A percentile compares a stretch with the other conserved stretches of the same genome.
Evolutionary conservation across 2,329 filamentous ascomycete genomes (phyloP).

Genomic region (Hypoxylon sp.): DNA sequence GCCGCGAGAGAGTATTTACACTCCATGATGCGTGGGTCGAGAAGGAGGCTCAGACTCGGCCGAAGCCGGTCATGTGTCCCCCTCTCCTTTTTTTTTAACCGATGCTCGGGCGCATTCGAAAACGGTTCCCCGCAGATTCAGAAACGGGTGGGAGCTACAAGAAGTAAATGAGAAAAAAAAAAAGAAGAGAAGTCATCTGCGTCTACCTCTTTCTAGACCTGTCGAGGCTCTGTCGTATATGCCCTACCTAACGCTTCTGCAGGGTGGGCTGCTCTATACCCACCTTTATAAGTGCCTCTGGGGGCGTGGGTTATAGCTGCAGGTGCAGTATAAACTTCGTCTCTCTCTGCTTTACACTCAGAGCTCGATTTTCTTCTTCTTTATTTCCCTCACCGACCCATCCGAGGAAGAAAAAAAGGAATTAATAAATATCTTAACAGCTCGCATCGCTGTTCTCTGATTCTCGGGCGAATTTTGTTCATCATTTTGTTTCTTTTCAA

Average conservation of each 20-base stretch:
- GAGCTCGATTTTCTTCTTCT: no score
- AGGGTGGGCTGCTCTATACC: neutral
- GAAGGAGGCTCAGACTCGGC: constrained; percentile 1
- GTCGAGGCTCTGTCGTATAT: neutral
- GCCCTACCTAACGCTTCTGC: no score
- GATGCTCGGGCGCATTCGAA: constrained; percentile 6
- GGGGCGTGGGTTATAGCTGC: constrained; percentile 12
- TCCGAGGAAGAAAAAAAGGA: neutral
- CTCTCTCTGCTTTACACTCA: no score
- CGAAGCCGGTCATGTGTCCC: constrained; percentile 14
- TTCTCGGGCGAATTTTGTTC: no score
- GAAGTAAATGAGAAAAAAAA: no score
- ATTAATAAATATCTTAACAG: no score
- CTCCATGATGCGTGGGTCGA: neutral
- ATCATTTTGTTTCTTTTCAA: neutral
- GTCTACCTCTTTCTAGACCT: neutral
- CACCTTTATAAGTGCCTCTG: constrained; percentile 10
- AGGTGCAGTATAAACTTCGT: constrained; percentile 9
- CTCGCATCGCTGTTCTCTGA: neutral
- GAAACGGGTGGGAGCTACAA: constrained; percentile 1
- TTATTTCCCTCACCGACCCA: constrained; percentile 19
- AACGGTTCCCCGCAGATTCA: constrained; percentile 28
- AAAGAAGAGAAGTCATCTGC: no score
- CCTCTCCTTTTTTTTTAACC: constrained; percentile 8
- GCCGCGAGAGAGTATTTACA: neutral